Base-by-base conservation (phyloP, 331 rosid species). In the Rhamnella rubrinervis region DNA sequence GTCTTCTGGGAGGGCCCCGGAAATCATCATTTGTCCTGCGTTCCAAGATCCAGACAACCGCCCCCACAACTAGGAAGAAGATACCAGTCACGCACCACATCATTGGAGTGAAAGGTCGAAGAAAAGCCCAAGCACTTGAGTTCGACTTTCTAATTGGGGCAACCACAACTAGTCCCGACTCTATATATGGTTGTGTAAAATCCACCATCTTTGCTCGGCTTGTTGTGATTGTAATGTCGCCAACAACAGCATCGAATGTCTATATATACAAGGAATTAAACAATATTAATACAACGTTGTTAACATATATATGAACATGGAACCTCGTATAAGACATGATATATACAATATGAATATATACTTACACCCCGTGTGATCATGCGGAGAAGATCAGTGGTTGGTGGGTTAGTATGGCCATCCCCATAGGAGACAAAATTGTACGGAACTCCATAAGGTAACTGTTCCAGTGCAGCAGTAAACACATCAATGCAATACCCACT, bases 61-160 rank as follows among this genome's bases (percentile, higher is more conserved):
- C 79, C 73, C 96, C 93, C 28, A 89, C 80, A 20, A 74, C 67
- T 4, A 89, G 66, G 80, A 85, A 83, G 77, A 70, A 85, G 56
- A 82, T 47, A 41, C 86, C 78, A 6, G 85, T 87, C 20, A 83
- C 82, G 67, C 79, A 65, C 93, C 91, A 87, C 96, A 89, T 85
- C 73, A 59, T 73, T 37, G 84, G 84, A 63, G 93, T 83, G 57
- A 87, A 89, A 21, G 93, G 96, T 63, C 78, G 75, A 10, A 89
- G 70, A 72, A 89, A 89, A 23, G 93, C 93, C 96, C 89, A 87
- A 41, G 93, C 86, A 67, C 77, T 82, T 11, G 93, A 87, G 55
- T 78, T 72, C 73, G 63, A 38, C 81, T 85, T 85, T 74, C 66
- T 76, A 16, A 90, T 56, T 6, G 91, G 84, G 23, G 96, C 96